phyloP scores from a whole-genome alignment of 164 flowering plant genomes.

The Santalum album region DNA sequence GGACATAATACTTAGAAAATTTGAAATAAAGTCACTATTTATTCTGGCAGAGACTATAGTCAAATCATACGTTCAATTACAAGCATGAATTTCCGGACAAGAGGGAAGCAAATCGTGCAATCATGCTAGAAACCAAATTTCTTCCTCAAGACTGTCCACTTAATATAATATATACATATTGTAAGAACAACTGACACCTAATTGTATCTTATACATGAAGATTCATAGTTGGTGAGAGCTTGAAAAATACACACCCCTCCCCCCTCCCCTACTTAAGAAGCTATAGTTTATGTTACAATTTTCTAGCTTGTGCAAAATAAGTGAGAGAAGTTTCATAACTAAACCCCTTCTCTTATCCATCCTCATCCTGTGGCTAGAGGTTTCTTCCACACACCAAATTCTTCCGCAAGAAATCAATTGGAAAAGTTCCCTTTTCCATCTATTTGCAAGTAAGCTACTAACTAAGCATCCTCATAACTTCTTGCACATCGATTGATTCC shows the following conservation, averaged over 20 bases:
- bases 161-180: neutral
- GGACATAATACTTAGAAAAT: too few species aligned
- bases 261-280: slow-evolving; percentile 7
- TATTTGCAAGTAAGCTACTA: slow-evolving; percentile 17
- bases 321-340: neutral
- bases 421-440: neutral
- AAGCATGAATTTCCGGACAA: too few species aligned
- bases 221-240: slow-evolving; percentile 46
- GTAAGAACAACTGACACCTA: neutral
- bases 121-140: too few species aligned
- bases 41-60: too few species aligned
- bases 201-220: slow-evolving; percentile 27
- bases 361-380: neutral
- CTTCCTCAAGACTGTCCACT: too few species aligned
- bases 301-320: slow-evolving; percentile 21
- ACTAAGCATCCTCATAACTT: too few species aligned
- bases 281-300: slow-evolving; percentile 12
- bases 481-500: too few species aligned
- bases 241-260: slow-evolving; percentile 46
- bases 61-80: too few species aligned
- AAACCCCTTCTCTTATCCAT: neutral
- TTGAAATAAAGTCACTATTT: too few species aligned
- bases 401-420: neutral
- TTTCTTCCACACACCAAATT: neutral
- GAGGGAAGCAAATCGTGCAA: too few species aligned